Conservation (phyloP, 148 eudicot species). For the Bassia scoparia region DNA sequence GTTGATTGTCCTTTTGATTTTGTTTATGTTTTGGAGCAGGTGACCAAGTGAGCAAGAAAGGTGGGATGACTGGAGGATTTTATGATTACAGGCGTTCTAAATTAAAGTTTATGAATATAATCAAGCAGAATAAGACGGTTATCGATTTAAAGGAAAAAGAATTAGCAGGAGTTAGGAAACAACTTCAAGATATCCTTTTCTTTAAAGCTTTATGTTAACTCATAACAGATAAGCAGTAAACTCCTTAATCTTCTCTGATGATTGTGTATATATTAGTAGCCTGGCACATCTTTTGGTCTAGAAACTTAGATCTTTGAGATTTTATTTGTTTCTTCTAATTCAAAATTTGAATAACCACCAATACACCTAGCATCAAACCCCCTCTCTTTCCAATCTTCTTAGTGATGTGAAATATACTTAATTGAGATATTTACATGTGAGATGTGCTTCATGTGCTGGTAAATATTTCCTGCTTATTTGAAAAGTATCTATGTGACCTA, state of each 20-base stretch:
- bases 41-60: slow-evolving; percentile 99
- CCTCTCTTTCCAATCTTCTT: background rate
- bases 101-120: slow-evolving; percentile 75
- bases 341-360: background rate
- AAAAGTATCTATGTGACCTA: too few relatives aligned
- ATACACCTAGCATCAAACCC: background rate
- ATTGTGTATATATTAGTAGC: too few relatives aligned
- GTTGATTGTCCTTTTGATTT: slow-evolving; percentile 17
- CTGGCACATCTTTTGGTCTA: too few relatives aligned
- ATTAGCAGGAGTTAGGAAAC: slow-evolving; percentile 47
- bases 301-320: background rate
- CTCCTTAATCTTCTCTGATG: too few relatives aligned
- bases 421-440: too few relatives aligned
- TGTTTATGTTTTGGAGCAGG: slow-evolving; percentile 44
- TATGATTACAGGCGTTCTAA: slow-evolving; percentile 91
- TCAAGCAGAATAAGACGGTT: slow-evolving; percentile 53
- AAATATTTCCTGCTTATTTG: too few relatives aligned
- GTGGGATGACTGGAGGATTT: slow-evolving; percentile 99
- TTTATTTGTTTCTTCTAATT: background rate
- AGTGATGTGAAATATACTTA: too few relatives aligned
- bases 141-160: slow-evolving; percentile 56
- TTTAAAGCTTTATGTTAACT: background rate
- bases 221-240: too few relatives aligned
- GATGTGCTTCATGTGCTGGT: too few relatives aligned
- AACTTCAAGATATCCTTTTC: slow-evolving; percentile 88